A percentile compares a stretch with the other conserved stretches of the same genome.
phyloP scores from a whole-genome alignment of 257 asterid genomes.

The Rhazya stricta region DNA sequence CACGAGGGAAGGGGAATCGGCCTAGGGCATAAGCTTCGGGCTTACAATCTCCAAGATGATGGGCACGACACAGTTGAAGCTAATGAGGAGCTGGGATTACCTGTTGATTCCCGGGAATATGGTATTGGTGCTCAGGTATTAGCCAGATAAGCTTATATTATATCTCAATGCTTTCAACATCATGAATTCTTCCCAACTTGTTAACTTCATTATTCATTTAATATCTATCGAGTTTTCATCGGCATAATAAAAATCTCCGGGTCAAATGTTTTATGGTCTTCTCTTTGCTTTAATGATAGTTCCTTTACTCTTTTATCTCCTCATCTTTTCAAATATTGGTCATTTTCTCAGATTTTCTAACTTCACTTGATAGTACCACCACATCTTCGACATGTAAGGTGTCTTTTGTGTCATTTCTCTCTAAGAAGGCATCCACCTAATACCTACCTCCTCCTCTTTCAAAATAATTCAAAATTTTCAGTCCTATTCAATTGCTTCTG shows the following conservation, averaged over 20 bases:
- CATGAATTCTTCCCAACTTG: background rate
- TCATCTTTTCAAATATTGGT: too few relatives aligned
- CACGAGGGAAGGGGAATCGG: slow-evolving; percentile 33
- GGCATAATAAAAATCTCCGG: background rate
- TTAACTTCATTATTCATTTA: background rate
- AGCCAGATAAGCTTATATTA: background rate
- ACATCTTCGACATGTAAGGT: too few relatives aligned
- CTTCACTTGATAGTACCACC: too few relatives aligned
- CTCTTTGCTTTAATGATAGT: background rate
- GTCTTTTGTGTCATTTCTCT: background rate
- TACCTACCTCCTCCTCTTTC: background rate
- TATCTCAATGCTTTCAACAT: background rate
- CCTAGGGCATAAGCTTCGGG: slow-evolving; percentile 32
- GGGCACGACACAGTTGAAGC: slow-evolving; percentile 32
- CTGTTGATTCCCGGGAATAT: slow-evolving; percentile 29
- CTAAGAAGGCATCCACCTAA: background rate
- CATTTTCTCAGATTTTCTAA: too few relatives aligned
- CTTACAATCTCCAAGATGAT: slow-evolving; percentile 27
- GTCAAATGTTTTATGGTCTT: background rate
- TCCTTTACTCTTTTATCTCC: background rate
- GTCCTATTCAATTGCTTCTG: background rate
- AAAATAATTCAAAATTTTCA: too few relatives aligned
- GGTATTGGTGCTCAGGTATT: slow-evolving; percentile 34
- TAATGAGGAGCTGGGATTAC: slow-evolving; percentile 28
- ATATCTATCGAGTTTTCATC: background rate